Percentiles rank a stretch among this genome's conserved stretches.
These are phyloP conservation scores for Leccinellum luteum DNA, from an alignment of 768 basidiomycete species.

Conservation along the genomic window DNA sequence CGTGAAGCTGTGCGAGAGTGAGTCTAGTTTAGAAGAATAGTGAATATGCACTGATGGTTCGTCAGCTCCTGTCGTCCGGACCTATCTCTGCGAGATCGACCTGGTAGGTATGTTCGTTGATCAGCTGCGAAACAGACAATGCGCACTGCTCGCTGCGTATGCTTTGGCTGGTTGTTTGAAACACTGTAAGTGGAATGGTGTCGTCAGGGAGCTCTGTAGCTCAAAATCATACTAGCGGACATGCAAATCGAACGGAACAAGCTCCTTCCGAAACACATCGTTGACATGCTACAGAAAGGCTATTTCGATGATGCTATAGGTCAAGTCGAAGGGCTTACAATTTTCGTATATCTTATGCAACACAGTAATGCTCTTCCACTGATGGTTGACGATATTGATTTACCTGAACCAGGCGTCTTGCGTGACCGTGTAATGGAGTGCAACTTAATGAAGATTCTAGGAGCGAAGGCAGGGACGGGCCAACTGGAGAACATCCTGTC, in stretches of 20 bases:
- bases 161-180: not conserved
- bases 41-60: not conserved
- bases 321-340: conserved; percentile 21
- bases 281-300: conserved; percentile 22
- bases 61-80: not conserved
- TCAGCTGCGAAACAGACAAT: not conserved
- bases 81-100: not conserved
- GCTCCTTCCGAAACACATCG: conserved; percentile 7
- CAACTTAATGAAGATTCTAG: conserved; percentile 17
- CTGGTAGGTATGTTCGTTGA: not conserved
- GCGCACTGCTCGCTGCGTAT: not conserved
- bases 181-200: conserved; percentile 1
- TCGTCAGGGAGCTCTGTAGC: not conserved
- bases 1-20: no score
- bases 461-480: conserved; percentile 12
- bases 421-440: conserved; percentile 10
- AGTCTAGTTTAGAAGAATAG: no score
- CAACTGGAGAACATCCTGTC: conserved; percentile 17
- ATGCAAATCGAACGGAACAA: conserved; percentile 11
- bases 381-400: not conserved
- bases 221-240: conserved; percentile 6
- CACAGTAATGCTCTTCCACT: conserved; percentile 8
- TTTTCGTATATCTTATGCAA: conserved; percentile 21
- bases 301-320: conserved; percentile 27
- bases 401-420: conserved; percentile 7